These are phyloP conservation scores for Amaranthus palmeri DNA, from an alignment of 148 eudicot species.

Conservation along the genomic window DNA sequence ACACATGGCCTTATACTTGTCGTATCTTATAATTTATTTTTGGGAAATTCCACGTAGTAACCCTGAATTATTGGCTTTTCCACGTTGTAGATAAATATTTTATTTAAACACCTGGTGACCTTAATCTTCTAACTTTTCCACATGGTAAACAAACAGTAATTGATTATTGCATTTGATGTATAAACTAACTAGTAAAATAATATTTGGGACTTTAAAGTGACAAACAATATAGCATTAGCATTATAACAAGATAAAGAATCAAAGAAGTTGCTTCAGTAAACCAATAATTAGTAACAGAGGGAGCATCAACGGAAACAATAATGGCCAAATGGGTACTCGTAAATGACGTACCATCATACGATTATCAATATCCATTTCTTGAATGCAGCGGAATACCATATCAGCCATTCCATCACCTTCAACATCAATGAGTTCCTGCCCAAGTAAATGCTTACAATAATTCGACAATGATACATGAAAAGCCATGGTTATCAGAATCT, in stretches of 20 bases:
- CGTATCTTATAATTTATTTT: no score
- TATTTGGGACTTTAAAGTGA: not conserved
- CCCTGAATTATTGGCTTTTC: no score
- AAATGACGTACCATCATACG: conserved; percentile 74
- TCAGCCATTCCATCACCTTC: conserved; percentile 99
- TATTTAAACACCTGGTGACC: no score
- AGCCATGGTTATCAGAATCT: no score
- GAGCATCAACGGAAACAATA: conserved; percentile 2
- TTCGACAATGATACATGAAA: conserved; percentile 1
- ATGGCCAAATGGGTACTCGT: not conserved
- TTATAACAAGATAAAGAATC: not conserved
- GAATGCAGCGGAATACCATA: conserved; percentile 97
- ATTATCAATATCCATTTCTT: conserved; percentile 98
- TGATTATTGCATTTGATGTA: not conserved
- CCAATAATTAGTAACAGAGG: not conserved
- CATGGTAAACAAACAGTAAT: not conserved
- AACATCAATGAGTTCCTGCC: conserved; percentile 94
- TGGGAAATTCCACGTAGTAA: no score
- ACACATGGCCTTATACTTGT: no score
- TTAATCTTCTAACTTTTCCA: no score
- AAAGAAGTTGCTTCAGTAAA: not conserved
- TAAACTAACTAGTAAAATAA: not conserved
- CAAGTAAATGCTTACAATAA: conserved; percentile 17
- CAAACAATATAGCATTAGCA: not conserved
- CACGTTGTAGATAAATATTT: no score